Evolutionary conservation across 140 eudicot species (phyloP), one percentile per base, ranked within the genome.

Genomic region (Stevia rebaudiana): DNA sequence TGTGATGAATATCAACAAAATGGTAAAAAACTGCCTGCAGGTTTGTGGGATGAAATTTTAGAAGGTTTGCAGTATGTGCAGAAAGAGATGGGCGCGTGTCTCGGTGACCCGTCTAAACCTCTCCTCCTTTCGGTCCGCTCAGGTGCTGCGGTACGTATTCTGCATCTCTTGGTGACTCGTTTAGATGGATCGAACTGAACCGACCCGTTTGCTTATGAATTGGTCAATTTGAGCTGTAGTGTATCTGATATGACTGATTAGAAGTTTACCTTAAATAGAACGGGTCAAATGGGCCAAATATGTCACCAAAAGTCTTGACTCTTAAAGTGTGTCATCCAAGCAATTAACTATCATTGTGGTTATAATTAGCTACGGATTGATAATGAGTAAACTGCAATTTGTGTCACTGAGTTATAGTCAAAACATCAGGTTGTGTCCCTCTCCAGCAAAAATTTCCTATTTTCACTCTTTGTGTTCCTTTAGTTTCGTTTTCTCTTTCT

Each of bases 91-190:
- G 95, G 94, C 13, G 92, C 97, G 18, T 75, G 72, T 11, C 91
- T 94, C 13, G 99, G 97, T 11, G 97, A 94, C 73, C 83, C 95
- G 16, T 57, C 94, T 42, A 94, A 78, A 76, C 94, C 99, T 55
- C 99, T 94, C 74, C 90, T 94, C 17, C 90, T 94, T 19, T 94
- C 99, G 0, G 99, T 94, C 66, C 84, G 97, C 10, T 94, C 99
- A 1, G 99, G 99, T 58, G 99, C 99, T 8, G 99, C 97, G 2
- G 99, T 94, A 82, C 49, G 95, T 71, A 19, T 46, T 59, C 19
- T 25, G 3, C 30, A 37, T 11, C 37, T 23, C 2, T 28, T n/a
- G n/a, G n/a, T n/a, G n/a, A n/a, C 13, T 39, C 15, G 25, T 42
- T 8, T 18, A 1, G 40, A 19, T 11, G 24, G 18, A 57, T 11